Base-by-base conservation (phyloP, 257 asterid genomes). In the Jaltomata sinuosa region DNA sequence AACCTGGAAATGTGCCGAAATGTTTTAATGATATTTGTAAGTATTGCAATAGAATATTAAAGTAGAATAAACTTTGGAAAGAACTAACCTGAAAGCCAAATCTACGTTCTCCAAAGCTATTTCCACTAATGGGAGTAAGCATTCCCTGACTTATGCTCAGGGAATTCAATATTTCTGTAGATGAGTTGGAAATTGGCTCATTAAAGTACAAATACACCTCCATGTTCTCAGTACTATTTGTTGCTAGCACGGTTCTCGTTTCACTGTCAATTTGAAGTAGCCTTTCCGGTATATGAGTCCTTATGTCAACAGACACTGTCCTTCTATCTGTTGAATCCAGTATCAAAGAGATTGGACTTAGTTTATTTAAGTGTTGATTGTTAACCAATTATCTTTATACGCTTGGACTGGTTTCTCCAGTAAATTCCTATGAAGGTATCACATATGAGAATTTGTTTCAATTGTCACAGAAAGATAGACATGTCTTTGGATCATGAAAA, bases 201-300 rank as follows among this genome's bases (percentile, higher is more conserved):
- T 94, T 90, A 88, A 94, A 94, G 85, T 96, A 93, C 55, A 96
- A 78, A 85, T 93, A 96, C 49, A 94, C 77, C 90, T 92, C 91
- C 67, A 96, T 88, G 88, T 90, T 89, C 87, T 89, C 90, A 29
- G 83, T 83, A 85, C 86, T 90, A 85, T 93, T 96, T 15, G 98
- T 93, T 82, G 99, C 98, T 67, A 93, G 77, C 80, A 94, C 87
- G 8, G 97, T 93, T 86, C 99, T 88, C 14, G 90, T 90, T 85
- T 89, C 92, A n/a, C 91, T 87, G 85, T 86, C 85, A 78, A 96
- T 90, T 83, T 92, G 89, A 59, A 96, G 95, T 45, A 91, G 84
- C 92, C 87, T 93, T 89, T 93, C 98, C 4, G 98, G 95, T 84
- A 96, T 87, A 68, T 87, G 98, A 82, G 93, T 93, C 92, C 98